Evolutionary conservation across 2,329 filamentous ascomycete genomes (phyloP), one percentile per base, ranked within the genome.

Genomic region (Fusarium sp.): DNA sequence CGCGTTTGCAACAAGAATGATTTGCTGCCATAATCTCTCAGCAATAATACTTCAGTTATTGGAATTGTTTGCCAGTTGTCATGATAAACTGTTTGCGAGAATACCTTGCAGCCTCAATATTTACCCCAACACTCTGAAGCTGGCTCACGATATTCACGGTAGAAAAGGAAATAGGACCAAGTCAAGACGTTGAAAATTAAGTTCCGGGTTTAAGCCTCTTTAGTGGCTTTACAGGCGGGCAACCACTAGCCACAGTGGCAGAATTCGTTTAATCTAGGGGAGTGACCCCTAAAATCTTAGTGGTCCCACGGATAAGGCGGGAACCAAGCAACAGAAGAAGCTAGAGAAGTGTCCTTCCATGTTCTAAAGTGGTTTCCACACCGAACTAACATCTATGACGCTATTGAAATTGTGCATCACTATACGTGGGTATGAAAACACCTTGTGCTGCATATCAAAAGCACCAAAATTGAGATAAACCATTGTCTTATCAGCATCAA

Each of bases 231-330:
- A 63, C 59, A 64, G 66, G 62, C 57, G 70, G 66, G 49, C 23
- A 40, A 26, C 37, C 52, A 74, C 64, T 64, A 75, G 74, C 74
- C 74, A 76, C 73, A 76, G 71, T 71, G 73, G 73, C 71, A 67
- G 58, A 61, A 60, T 71, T 71, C 64, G 45, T 50, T 49, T 20
- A 7, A 61, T 63, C 35, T 37, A 71, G 59, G 59, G 41, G 54
- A 38, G 15, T 37, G n/a, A 15, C 27, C 33, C 49, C 55, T 67
- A 66, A 40, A 40, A 48, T 42, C 55, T 67, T 44, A 44, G 64
- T 26, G 53, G 60, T 59, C 46, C 65, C 60, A 50, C 63, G 58
- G 11, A 15, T 18, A 46, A 45, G 44, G 26, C 38, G 33, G 56
- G 42, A 49, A 15, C 26, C 61, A 50, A 55, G 67, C 55, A 52